These are phyloP conservation scores for Herpetospermum pedunculosum DNA, from an alignment of 306 rosid species.

Conservation along the genomic window DNA sequence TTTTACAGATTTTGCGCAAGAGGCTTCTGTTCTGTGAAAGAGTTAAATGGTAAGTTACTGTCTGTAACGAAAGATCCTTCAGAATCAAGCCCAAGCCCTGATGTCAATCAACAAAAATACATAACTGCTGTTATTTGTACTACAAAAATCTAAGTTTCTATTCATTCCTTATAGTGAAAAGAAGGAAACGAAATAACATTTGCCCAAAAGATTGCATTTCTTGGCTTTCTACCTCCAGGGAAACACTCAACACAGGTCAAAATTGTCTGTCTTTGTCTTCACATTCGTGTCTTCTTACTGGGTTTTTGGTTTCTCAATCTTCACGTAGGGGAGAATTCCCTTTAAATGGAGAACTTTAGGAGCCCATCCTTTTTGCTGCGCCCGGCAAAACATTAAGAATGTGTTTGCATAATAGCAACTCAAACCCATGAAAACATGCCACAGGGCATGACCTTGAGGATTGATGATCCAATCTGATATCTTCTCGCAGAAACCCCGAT, in stretches of 20 bases:
- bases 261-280: neutral
- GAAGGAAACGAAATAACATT: neutral
- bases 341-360: slow-evolving; percentile 41
- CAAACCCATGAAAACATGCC: slow-evolving; percentile 79
- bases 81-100: neutral
- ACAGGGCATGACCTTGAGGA: slow-evolving; percentile 80
- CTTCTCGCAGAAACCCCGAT: slow-evolving; percentile 52
- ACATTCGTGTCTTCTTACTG: slow-evolving; percentile 30
- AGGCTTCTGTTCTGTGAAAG: neutral
- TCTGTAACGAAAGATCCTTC: neutral
- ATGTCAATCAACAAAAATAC: neutral
- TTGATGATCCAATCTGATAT: slow-evolving; percentile 46
- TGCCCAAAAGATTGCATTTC: neutral
- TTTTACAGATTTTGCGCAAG: neutral
- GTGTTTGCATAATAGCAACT: slow-evolving; percentile 67
- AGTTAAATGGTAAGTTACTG: neutral
- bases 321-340: slow-evolving; percentile 66
- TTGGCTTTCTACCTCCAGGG: neutral
- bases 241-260: slow-evolving; percentile 5
- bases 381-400: slow-evolving; percentile 87
- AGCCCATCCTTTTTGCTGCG: slow-evolving; percentile 66
- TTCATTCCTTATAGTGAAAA: neutral
- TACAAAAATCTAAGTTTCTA: slow-evolving; percentile 1
- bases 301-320: slow-evolving; percentile 65
- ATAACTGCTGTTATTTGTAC: neutral